phyloP scores from a whole-genome alignment of 257 asterid genomes.

The Rhazya stricta region DNA sequence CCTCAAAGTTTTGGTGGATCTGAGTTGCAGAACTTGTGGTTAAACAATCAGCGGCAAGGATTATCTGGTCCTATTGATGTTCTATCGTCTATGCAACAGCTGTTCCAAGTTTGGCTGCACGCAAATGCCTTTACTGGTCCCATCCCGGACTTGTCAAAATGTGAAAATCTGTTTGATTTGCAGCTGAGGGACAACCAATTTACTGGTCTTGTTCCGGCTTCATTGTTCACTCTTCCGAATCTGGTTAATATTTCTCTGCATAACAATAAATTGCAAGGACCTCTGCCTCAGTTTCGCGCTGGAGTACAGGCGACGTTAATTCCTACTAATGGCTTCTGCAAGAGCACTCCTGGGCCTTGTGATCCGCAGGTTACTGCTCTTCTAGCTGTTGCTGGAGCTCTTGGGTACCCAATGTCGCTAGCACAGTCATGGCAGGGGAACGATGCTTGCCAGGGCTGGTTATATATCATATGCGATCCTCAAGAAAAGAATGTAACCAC shows the following conservation, averaged over 20 bases:
- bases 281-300: constrained; percentile 42
- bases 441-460: constrained; percentile 63
- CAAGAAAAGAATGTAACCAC: constrained; percentile 47
- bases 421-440: constrained; percentile 86
- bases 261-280: constrained; percentile 79
- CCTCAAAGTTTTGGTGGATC: constrained; percentile 64
- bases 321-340: constrained; percentile 62
- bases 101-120: constrained; percentile 77
- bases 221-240: constrained; percentile 44
- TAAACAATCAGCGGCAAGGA: constrained; percentile 58
- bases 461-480: constrained; percentile 58
- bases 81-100: constrained; percentile 56
- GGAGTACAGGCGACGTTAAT: constrained; percentile 28
- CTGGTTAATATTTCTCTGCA: constrained; percentile 53
- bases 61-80: constrained; percentile 63
- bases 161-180: constrained; percentile 58
- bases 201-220: constrained; percentile 65
- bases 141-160: constrained; percentile 74
- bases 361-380: constrained; percentile 77
- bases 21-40: constrained; percentile 66
- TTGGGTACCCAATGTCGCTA: constrained; percentile 61
- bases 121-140: constrained; percentile 65
- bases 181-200: constrained; percentile 75
- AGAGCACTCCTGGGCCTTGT: constrained; percentile 58
- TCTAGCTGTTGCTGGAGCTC: constrained; percentile 66